Evolutionary conservation across 495 filamentous ascomycete genomes (phyloP).

Genomic region (Penicillium goetzii): DNA sequence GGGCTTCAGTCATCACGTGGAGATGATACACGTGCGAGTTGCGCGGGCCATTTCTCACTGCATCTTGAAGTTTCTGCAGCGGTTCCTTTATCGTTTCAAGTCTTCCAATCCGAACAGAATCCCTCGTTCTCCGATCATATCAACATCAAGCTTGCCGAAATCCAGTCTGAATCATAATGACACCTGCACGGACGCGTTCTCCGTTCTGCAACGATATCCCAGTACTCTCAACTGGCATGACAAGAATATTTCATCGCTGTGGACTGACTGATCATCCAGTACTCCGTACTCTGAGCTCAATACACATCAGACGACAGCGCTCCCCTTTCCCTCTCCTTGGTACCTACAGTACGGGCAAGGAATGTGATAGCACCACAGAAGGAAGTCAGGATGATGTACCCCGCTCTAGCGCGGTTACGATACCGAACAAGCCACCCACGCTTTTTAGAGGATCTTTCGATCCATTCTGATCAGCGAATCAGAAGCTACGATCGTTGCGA

Average conservation of each 20-base stretch:
- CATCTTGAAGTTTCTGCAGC: not conserved
- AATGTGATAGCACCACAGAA: constrained; percentile 5
- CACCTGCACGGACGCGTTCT: not conserved
- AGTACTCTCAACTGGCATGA: not conserved
- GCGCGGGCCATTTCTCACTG: not conserved
- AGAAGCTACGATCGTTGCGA: constrained; percentile 17
- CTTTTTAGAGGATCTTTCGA: not conserved
- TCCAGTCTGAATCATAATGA: constrained; percentile 5
- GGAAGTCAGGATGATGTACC: not conserved
- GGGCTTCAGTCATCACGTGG: constrained; percentile 2
- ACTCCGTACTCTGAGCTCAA: no score
- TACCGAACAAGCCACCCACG: not conserved
- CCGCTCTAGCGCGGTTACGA: constrained; percentile 1
- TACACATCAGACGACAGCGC: not conserved
- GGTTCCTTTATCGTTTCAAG: not conserved
- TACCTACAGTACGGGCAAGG: not conserved
- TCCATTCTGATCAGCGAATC: constrained; percentile 21
- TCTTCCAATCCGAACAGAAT: not conserved
- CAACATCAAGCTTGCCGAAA: not conserved
- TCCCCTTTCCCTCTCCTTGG: not conserved
- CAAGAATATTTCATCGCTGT: not conserved
- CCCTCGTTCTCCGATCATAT: constrained; percentile 5
- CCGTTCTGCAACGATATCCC: not conserved
- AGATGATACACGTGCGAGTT: constrained; percentile 3
- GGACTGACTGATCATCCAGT: not conserved